A percentile compares a stretch with the other conserved stretches of the same genome.
Conservation (phyloP, 1,139 yeast species). For the Hyphopichia fennica region DNA sequence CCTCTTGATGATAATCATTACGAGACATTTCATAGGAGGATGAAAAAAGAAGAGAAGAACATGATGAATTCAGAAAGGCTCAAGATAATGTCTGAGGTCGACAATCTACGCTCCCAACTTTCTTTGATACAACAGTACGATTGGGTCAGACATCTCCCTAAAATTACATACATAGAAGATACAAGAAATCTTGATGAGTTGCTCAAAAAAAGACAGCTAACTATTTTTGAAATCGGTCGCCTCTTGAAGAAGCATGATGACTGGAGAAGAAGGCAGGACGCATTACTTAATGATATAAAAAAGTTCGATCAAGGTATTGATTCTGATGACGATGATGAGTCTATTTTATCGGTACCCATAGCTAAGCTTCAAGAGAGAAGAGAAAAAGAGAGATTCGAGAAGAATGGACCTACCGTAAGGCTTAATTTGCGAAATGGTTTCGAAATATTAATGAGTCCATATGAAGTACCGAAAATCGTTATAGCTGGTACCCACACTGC, state of each 20-base stretch:
- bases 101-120: conserved; percentile 45
- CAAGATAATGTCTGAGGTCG: conserved; percentile 51
- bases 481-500: neutral
- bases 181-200: conserved; percentile 48
- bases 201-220: conserved; percentile 46
- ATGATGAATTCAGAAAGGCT: conserved; percentile 60
- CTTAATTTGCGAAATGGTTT: conserved; percentile 30
- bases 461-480: conserved; percentile 26
- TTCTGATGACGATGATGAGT: conserved; percentile 12
- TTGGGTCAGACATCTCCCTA: conserved; percentile 55
- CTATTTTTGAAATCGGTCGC: conserved; percentile 49
- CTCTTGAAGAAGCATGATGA: conserved; percentile 49
- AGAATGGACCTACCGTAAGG: conserved; percentile 25
- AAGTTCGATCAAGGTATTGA: conserved; percentile 9
- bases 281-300: conserved; percentile 26
- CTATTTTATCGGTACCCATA: conserved; percentile 20
- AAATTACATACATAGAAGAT: conserved; percentile 55
- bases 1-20: conserved; percentile 48
- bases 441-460: conserved; percentile 29
- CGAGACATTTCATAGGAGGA: conserved; percentile 53
- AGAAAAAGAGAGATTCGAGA: conserved; percentile 15
- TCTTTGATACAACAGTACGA: conserved; percentile 49
- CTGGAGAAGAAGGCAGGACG: conserved; percentile 38
- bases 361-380: conserved; percentile 19
- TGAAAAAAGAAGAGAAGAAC: conserved; percentile 66